A percentile compares a stretch with the other conserved stretches of the same genome.
Evolutionary conservation across 2,329 filamentous ascomycete genomes (phyloP).

Genomic region (Iodosphaeria phyllophila): DNA sequence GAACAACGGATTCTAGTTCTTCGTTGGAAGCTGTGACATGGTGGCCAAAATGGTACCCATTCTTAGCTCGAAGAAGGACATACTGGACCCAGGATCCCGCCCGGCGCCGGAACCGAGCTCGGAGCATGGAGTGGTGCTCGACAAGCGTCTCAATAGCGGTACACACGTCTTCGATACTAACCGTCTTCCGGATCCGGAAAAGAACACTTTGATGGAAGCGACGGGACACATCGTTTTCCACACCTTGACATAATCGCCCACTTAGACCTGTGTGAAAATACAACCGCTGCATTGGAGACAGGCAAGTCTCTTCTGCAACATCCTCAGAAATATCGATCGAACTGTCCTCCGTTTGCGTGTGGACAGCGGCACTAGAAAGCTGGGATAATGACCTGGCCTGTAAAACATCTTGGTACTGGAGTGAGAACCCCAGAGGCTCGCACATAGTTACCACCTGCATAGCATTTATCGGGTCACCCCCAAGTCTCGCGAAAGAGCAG

Average conservation of each 20-base stretch:
- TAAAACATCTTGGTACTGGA: slow-evolving; percentile 18
- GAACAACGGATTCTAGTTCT: slow-evolving; percentile 21
- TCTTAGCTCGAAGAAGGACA: slow-evolving; percentile 18
- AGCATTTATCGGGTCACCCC: slow-evolving; percentile 20
- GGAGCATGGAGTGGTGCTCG: slow-evolving; percentile 30
- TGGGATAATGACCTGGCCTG: slow-evolving; percentile 18
- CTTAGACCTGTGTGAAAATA: slow-evolving; percentile 32
- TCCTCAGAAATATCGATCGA: slow-evolving; percentile 15
- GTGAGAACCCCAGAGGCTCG: slow-evolving; percentile 17
- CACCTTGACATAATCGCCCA: too few relatives aligned
- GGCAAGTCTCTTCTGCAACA: slow-evolving; percentile 19
- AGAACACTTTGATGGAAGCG: slow-evolving; percentile 32
- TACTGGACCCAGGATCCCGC: slow-evolving; percentile 26
- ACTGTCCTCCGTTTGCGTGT: slow-evolving; percentile 15
- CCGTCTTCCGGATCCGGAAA: slow-evolving; percentile 22
- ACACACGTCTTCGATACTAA: slow-evolving; percentile 23
- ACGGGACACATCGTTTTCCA: slow-evolving; percentile 18
- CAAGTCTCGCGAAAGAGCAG: slow-evolving; percentile 19
- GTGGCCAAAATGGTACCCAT: slow-evolving; percentile 25
- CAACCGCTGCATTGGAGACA: slow-evolving; percentile 34
- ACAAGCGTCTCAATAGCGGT: slow-evolving; percentile 29
- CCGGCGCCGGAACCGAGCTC: slow-evolving; percentile 22
- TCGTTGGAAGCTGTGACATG: slow-evolving; percentile 20
- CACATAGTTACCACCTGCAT: slow-evolving; percentile 19
- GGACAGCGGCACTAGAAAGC: too few relatives aligned